Conservation (phyloP, 2,329 filamentous ascomycete genomes). For the Pseudopyrenochaeta lycopersici region DNA sequence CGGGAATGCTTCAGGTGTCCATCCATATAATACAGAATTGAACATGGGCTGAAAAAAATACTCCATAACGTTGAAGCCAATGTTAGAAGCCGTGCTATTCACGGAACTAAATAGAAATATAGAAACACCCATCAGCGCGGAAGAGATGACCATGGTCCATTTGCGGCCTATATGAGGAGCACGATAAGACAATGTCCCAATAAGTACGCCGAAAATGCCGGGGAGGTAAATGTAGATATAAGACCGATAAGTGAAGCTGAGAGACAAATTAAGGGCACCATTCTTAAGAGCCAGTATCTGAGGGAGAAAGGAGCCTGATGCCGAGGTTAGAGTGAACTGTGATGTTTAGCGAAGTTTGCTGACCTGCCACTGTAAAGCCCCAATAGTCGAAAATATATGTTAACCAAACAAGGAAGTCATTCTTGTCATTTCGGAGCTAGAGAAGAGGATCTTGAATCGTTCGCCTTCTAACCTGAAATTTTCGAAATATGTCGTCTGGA, state of each 20-base stretch:
- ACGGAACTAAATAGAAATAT: not conserved
- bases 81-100: not conserved
- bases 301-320: no score
- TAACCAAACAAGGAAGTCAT: conserved; percentile 61
- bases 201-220: conserved; percentile 60
- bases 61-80: not conserved
- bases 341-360: not conserved
- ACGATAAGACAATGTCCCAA: conserved; percentile 59
- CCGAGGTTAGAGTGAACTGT: no score
- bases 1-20: conserved; percentile 62
- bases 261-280: conserved; percentile 6
- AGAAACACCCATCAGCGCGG: conserved; percentile 54
- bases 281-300: not conserved
- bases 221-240: conserved; percentile 66
- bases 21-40: conserved; percentile 62
- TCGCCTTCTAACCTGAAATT: no score
- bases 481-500: no score
- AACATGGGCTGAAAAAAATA: conserved; percentile 63
- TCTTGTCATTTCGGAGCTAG: conserved; percentile 47
- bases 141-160: conserved; percentile 56
- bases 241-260: conserved; percentile 60
- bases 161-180: conserved; percentile 56
- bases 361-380: conserved; percentile 59
- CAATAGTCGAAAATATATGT: conserved; percentile 63
- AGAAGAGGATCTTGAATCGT: no score